These are phyloP conservation scores for Biancaea sappan DNA, from an alignment of 306 rosid species.

Conservation along the genomic window DNA sequence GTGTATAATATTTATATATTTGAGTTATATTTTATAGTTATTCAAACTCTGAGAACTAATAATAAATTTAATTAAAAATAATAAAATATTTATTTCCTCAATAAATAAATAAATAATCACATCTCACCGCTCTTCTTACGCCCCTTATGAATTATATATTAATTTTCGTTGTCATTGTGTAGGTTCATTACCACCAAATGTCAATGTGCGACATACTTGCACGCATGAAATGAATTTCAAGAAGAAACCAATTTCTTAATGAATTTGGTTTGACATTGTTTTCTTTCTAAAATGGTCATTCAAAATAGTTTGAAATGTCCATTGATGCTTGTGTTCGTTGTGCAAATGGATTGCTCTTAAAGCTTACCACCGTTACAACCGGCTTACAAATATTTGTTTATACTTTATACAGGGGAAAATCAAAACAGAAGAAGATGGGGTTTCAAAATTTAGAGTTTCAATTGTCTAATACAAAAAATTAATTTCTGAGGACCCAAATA, in stretches of 20 bases:
- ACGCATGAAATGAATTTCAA: neutral
- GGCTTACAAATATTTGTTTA: too few species aligned
- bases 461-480: too few species aligned
- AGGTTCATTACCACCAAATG: neutral
- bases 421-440: too few species aligned
- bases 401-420: too few species aligned
- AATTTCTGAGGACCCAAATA: too few species aligned
- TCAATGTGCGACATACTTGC: neutral
- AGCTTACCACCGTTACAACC: neutral
- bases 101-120: too few species aligned
- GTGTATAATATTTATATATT: too few species aligned
- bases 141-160: neutral
- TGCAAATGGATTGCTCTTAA: neutral
- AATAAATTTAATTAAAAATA: too few species aligned
- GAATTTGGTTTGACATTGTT: neutral
- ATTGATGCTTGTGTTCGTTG: neutral
- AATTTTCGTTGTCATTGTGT: neutral
- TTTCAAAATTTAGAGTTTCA: too few species aligned
- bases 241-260: neutral
- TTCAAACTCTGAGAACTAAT: too few species aligned
- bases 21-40: too few species aligned
- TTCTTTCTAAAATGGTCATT: neutral
- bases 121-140: neutral
- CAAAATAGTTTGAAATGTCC: neutral
- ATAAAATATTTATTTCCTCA: too few species aligned